phyloP scores from a whole-genome alignment of 2,329 filamentous ascomycete genomes.

The Xylariaceae sp. region DNA sequence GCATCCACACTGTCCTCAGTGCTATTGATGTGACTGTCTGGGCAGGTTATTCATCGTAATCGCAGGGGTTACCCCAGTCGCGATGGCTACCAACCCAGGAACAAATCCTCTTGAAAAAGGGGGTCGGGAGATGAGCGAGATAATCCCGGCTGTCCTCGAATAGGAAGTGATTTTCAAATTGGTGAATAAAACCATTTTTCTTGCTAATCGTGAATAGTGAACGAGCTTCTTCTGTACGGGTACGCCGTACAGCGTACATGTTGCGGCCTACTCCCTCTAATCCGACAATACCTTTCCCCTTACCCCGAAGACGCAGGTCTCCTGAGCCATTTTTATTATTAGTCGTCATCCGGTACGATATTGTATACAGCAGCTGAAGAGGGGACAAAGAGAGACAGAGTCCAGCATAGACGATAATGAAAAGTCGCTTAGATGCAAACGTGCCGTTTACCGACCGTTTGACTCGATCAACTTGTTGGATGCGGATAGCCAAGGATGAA shows the following conservation, averaged over 20 bases:
- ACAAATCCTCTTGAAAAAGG: conserved; percentile 22
- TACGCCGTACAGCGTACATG: background rate
- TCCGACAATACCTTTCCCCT: too few relatives aligned
- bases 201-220: background rate
- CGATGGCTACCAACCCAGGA: background rate
- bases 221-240: background rate
- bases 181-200: background rate
- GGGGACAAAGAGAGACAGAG: too few relatives aligned
- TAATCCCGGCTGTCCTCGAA: conserved; percentile 3
- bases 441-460: background rate
- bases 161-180: conserved; percentile 12
- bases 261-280: too few relatives aligned
- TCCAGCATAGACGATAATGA: background rate
- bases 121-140: conserved; percentile 23
- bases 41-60: conserved; percentile 15
- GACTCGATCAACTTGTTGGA: background rate
- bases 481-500: background rate
- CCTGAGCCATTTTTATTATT: too few relatives aligned
- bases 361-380: too few relatives aligned
- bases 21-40: conserved; percentile 11
- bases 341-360: too few relatives aligned
- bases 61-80: conserved; percentile 12
- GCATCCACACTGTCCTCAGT: background rate
- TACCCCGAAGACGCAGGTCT: too few relatives aligned
- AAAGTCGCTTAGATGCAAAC: background rate